A percentile compares a stretch with the other conserved stretches of the same genome.
Evolutionary conservation across 2,329 filamentous ascomycete genomes (phyloP).

Genomic region (Malbranchea cinnamomea): DNA sequence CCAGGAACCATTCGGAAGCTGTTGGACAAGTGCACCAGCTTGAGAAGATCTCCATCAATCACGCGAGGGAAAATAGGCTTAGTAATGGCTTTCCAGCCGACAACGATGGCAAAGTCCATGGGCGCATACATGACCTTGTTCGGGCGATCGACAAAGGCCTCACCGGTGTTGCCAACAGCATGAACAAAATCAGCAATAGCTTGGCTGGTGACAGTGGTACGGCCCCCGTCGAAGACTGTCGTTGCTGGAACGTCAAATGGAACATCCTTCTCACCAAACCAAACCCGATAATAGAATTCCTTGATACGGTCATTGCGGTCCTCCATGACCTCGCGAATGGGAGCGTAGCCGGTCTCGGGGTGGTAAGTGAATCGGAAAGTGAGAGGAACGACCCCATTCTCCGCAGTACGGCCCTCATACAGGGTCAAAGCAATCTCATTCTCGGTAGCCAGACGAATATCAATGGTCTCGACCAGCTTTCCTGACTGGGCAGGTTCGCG

Average conservation of each 20-base stretch:
- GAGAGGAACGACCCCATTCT: constrained; percentile 67
- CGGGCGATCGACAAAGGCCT: constrained; percentile 90
- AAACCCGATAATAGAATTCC: constrained; percentile 96
- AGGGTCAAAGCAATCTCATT: constrained; percentile 77
- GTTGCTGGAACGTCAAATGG: constrained; percentile 76
- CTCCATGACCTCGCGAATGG: constrained; percentile 92
- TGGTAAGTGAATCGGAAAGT: constrained; percentile 85
- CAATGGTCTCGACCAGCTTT: constrained; percentile 76
- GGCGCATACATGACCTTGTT: constrained; percentile 89
- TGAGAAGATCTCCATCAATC: constrained; percentile 90
- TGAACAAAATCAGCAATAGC: constrained; percentile 99
- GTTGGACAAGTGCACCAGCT: constrained; percentile 93
- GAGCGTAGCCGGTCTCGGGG: constrained; percentile 92
- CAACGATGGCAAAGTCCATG: constrained; percentile 98
- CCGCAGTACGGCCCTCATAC: constrained; percentile 82
- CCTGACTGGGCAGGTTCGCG: constrained; percentile 76
- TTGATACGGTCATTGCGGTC: constrained; percentile 96
- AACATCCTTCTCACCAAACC: constrained; percentile 79
- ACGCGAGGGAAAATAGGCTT: constrained; percentile 97
- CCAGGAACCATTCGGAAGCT: constrained; percentile 97
- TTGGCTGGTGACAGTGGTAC: constrained; percentile 71
- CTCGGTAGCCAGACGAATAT: constrained; percentile 59
- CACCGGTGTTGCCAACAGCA: constrained; percentile 91
- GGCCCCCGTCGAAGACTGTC: constrained; percentile 78
- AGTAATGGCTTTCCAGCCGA: constrained; percentile 97